Conservation (phyloP, 495 filamentous ascomycete genomes). For the Sabuloglossum arenarium region DNA sequence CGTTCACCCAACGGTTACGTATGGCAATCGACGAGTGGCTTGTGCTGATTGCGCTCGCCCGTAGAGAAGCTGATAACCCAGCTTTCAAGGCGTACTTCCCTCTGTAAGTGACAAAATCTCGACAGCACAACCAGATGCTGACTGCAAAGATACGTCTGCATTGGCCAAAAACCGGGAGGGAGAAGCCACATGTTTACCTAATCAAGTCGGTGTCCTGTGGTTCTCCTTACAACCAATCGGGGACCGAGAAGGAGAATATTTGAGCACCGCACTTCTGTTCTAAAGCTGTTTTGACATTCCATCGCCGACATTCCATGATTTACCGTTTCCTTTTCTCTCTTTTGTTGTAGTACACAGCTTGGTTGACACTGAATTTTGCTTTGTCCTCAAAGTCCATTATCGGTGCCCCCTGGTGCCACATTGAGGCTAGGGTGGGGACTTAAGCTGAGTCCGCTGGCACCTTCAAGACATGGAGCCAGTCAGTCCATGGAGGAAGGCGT, state of each 20-base stretch:
- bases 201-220: constrained; percentile 4
- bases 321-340: too few relatives aligned
- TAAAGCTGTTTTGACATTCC: not conserved
- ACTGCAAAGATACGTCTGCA: constrained; percentile 28
- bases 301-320: not conserved
- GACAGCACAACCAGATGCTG: constrained; percentile 4
- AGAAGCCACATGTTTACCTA: not conserved
- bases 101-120: constrained; percentile 30
- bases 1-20: constrained; percentile 30
- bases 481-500: not conserved
- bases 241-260: not conserved
- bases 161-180: constrained; percentile 24
- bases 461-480: not conserved
- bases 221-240: not conserved
- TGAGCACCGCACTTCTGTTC: not conserved
- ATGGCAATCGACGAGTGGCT: constrained; percentile 46
- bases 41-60: constrained; percentile 42
- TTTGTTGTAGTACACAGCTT: not conserved
- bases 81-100: constrained; percentile 58
- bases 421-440: not conserved
- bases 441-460: not conserved
- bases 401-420: not conserved
- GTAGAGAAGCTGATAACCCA: constrained; percentile 41
- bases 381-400: not conserved
- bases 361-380: not conserved